Base-by-base conservation (phyloP, 148 eudicot species). In the Rhododendron molle region DNA sequence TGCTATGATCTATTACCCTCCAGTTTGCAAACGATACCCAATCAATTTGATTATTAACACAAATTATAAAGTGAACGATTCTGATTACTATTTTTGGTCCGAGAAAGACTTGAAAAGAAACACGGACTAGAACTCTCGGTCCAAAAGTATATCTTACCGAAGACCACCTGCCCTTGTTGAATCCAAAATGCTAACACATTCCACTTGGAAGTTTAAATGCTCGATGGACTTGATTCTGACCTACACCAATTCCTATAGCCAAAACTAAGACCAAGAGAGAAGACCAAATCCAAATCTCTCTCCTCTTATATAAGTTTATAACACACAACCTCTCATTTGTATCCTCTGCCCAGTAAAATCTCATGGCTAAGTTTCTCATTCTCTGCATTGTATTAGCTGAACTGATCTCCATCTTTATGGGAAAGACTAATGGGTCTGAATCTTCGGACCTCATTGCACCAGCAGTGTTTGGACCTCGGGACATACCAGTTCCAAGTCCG, bases 401-500 rank as follows among this genome's bases (percentile, higher is more conserved):
- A 40, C 2, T 76, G 12, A 46, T 46, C 11, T 76, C 46, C 23
- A 11, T 28, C 0, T 46, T 82, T 40, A 8, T 86, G 79, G 65
- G 23, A 71, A 81, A 72, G 20, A 54, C 81, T 28, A 52, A 71
- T 73, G 82, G 44, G n/a, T 26, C 74, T 4, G 78, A 69, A 58
- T 34, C 32, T 20, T 62, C 62, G 76, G 46, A 47, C 44, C 28
- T 58, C 20, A 28, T 47, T 15, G 76, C 23, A 54, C 82, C 80
- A 43, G 58, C 72, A 46, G 65, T 49, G 60, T 9, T 54, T 76
- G 36, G 18, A 78, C 12, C 76, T 36, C 38, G 34, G 21, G 50
- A 28, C 58, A 58, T 81, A 36, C 49, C 81, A 21, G 13, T 44
- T 30, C 43, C 89, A 80, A 77, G 88, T 58, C 87, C 85, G 1